phyloP scores from a whole-genome alignment of 2,329 filamentous ascomycete species.

The Huntiella savannae region DNA sequence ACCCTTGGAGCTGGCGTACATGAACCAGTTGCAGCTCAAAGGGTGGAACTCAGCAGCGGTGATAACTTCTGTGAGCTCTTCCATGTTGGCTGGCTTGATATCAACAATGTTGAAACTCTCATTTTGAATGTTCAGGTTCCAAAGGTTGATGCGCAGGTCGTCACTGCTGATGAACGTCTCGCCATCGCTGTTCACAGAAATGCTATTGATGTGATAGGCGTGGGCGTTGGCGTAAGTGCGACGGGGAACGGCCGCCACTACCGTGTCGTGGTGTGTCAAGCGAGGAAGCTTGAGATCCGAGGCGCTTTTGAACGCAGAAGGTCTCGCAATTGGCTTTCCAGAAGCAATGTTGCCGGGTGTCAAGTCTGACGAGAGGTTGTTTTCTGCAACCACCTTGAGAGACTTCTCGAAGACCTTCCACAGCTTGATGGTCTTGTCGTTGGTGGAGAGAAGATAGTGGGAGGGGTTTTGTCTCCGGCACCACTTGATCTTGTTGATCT shows the following conservation, averaged over 20 bases:
- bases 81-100: constrained; percentile 99
- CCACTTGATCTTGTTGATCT: constrained; percentile 99
- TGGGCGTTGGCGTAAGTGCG: constrained; percentile 96
- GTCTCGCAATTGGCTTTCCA: constrained; percentile 51
- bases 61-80: constrained; percentile 96
- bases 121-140: constrained; percentile 98
- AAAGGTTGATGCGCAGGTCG: constrained; percentile 91
- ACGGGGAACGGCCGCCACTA: constrained; percentile 86
- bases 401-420: constrained; percentile 99
- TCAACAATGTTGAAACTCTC: constrained; percentile 99
- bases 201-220: constrained; percentile 99
- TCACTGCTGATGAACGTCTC: constrained; percentile 99
- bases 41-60: constrained; percentile 97
- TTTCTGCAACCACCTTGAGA: constrained; percentile 94
- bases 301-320: constrained; percentile 55
- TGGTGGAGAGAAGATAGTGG: constrained; percentile 93
- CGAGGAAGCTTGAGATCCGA: constrained; percentile 81
- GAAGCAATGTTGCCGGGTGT: constrained; percentile 60
- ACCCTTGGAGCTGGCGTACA: constrained; percentile 98
- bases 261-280: constrained; percentile 93
- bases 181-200: constrained; percentile 98
- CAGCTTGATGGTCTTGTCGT: constrained; percentile 99
- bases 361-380: constrained; percentile 88
- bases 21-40: constrained; percentile 97
- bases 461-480: constrained; percentile 95